Evolutionary conservation across 805 yeast genomes (phyloP).

Genomic region (Hanseniaspora jakobsenii): DNA sequence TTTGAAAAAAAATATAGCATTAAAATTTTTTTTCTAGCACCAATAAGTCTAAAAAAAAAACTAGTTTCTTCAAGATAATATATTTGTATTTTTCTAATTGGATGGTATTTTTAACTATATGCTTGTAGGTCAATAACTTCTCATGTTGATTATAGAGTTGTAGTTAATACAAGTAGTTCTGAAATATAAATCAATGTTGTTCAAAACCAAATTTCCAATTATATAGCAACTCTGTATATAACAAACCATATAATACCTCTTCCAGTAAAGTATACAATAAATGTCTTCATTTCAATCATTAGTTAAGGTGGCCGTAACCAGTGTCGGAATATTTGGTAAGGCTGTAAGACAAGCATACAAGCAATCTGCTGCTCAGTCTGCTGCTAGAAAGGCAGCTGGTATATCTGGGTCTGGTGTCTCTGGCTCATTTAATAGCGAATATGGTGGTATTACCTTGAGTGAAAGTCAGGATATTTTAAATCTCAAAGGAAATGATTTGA

Average conservation of each 20-base stretch:
- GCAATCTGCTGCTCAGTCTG: constrained; percentile 92
- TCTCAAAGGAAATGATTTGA: constrained; percentile 46
- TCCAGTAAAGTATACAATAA: constrained; percentile 16
- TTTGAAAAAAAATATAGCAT: too few relatives aligned
- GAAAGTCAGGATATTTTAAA: constrained; percentile 89
- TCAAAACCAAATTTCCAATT: too few relatives aligned
- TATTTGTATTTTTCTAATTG: too few relatives aligned
- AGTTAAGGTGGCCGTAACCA: constrained; percentile 82
- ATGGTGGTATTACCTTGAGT: constrained; percentile 69
- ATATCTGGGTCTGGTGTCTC: constrained; percentile 34
- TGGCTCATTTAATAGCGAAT: constrained; percentile 30
- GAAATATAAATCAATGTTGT: too few relatives aligned
- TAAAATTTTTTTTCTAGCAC: too few relatives aligned
- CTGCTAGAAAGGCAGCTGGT: constrained; percentile 46
- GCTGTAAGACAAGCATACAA: constrained; percentile 95
- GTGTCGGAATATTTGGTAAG: constrained; percentile 88
- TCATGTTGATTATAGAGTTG: too few relatives aligned
- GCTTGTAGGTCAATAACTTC: too few relatives aligned
- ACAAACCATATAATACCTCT: background rate
- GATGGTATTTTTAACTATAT: too few relatives aligned
- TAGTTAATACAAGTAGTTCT: too few relatives aligned
- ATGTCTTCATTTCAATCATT: constrained; percentile 78
- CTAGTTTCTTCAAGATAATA: too few relatives aligned
- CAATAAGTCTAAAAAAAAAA: too few relatives aligned
- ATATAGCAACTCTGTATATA: too few relatives aligned